These are phyloP conservation scores for Hyphodiscus sp. DNA, from an alignment of 2,329 filamentous ascomycete species.

Conservation along the genomic window DNA sequence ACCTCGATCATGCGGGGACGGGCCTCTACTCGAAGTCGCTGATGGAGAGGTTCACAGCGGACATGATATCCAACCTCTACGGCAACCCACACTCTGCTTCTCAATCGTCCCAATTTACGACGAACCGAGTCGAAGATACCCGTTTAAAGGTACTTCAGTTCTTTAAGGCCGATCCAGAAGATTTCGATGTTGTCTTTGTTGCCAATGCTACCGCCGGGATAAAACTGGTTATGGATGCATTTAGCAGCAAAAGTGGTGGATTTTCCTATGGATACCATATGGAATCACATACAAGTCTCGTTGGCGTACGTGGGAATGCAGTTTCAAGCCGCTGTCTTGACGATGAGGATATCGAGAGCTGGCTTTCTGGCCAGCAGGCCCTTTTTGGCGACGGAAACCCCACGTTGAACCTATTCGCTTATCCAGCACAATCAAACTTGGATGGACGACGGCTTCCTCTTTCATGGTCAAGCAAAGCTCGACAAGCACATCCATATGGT, in stretches of 20 bases:
- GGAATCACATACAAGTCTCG: constrained; percentile 79
- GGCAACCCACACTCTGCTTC: constrained; percentile 92
- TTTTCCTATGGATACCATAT: constrained; percentile 81
- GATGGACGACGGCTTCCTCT: constrained; percentile 64
- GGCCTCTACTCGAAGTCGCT: constrained; percentile 74
- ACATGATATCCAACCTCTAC: constrained; percentile 72
- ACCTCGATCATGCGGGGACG: constrained; percentile 95
- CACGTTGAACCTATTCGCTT: constrained; percentile 60
- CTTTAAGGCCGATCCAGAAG: constrained; percentile 72
- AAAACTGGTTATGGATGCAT: constrained; percentile 75
- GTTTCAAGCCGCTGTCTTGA: constrained; percentile 57
- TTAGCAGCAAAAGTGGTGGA: constrained; percentile 61
- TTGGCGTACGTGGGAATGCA: constrained; percentile 73
- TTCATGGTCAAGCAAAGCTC: constrained; percentile 54
- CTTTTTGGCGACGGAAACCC: constrained; percentile 24
- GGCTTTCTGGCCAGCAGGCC: constrained; percentile 44
- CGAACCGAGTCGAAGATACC: constrained; percentile 67
- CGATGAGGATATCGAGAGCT: constrained; percentile 56
- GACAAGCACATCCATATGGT: constrained; percentile 27
- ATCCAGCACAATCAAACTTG: constrained; percentile 48
- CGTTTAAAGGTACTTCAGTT: constrained; percentile 66
- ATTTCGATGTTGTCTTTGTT: constrained; percentile 87
- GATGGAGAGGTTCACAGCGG: constrained; percentile 64
- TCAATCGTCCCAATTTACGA: constrained; percentile 69
- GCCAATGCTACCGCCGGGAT: constrained; percentile 88